Evolutionary conservation across 1,139 yeast species (phyloP).

Genomic region (Geotrichum restrictum): DNA sequence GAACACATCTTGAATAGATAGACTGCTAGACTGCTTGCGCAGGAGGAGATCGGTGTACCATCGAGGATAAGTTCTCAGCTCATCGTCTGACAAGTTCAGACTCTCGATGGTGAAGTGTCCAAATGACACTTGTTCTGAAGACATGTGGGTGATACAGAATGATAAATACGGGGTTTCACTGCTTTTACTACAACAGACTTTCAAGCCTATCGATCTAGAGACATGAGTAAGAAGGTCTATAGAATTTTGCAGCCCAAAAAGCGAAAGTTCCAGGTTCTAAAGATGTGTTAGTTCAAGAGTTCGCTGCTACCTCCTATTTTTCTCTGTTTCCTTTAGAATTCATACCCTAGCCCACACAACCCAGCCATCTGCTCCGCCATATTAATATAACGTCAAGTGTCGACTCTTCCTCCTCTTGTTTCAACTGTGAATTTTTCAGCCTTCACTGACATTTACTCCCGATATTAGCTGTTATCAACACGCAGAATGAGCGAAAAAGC

Average conservation of each 20-base stretch:
- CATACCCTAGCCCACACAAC: background rate
- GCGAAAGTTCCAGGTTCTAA: background rate
- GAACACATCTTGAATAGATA: slow-evolving; percentile 40
- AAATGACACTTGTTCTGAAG: slow-evolving; percentile 11
- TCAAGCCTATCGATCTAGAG: too few relatives aligned
- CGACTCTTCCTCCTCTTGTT: too few relatives aligned
- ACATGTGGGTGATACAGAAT: slow-evolving; percentile 7
- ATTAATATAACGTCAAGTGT: too few relatives aligned
- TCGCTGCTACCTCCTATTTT: background rate
- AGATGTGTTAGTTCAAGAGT: background rate
- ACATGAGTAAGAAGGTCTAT: background rate
- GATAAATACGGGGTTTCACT: background rate
- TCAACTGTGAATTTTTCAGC: background rate
- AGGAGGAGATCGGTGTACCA: slow-evolving; percentile 44
- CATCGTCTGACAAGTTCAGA: slow-evolving; percentile 40
- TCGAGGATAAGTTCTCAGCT: slow-evolving; percentile 41
- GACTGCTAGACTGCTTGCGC: slow-evolving; percentile 38
- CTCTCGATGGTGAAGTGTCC: slow-evolving; percentile 30
- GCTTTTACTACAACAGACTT: background rate
- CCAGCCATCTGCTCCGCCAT: background rate
- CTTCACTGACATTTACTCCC: background rate
- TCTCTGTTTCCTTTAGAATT: background rate
- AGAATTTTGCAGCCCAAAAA: background rate
- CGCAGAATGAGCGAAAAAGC: slow-evolving; percentile 12
- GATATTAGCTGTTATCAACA: too few relatives aligned